Evolutionary conservation across 208 protist genomes (phyloP), one percentile per base, ranked within the genome.

Genomic region (Leishmania gerbilli): DNA sequence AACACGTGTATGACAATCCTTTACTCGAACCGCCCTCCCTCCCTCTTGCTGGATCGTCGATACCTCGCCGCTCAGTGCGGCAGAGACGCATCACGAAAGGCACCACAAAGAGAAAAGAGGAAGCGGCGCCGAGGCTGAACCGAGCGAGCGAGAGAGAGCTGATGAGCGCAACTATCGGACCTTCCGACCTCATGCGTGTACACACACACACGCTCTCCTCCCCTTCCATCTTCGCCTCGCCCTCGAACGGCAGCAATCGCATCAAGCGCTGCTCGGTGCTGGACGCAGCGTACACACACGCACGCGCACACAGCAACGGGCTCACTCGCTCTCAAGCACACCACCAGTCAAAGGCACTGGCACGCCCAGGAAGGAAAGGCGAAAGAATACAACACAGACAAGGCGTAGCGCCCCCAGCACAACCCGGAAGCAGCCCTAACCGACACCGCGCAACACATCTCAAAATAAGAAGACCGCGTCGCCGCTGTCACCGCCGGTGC

Each of bases 401-500:
- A 37, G 17, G 40, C 37, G 21, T 17, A 47, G 21, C 17, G 21
- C 21, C 34, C 24, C 21, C 67, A 42, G 40, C 67, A 71, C 40
- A n/a, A 71, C 13, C 17, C 17, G 34, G 37, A 42, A 47, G 37
- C 17, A n/a, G 7, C 8, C 40, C 67, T 49, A 6, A 31, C 5
- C 21, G 40, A n/a, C 67, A 71, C 67, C 15, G 67, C 17, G 45
- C 27, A 34, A 19, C 45, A 27, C 45, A 31, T 64, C 53, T 76
- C 37, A 77, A 47, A 77, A 77, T 42, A 40, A 67, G 56, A 77
- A 77, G 53, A 76, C 72, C 24, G n/a, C 27, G 24, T 77, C 53
- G 3, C 21, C 40, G 56, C 21, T 24, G 24, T 49, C 53, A 19
- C 74, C 19, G 8, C 17, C 24, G 74, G n/a, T 4, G 15, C 51